A percentile compares a stretch with the other conserved stretches of the same genome.
Conservation (phyloP, 495 filamentous ascomycete genomes). For the Venustampulla echinocandica region DNA sequence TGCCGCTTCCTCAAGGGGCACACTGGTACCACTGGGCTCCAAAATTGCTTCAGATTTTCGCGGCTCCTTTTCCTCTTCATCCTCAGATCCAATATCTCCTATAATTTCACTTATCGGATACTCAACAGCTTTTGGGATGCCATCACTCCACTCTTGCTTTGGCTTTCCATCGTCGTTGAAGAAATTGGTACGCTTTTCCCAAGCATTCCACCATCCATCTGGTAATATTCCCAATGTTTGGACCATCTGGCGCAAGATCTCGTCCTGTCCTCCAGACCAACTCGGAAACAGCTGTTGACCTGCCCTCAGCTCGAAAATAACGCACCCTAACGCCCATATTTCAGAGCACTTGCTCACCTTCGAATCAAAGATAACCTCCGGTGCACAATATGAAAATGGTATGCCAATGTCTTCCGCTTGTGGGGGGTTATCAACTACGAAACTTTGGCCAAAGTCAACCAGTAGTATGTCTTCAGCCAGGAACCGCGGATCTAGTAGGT, state of each 20-base stretch:
- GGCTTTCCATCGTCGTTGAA: conserved; percentile 4
- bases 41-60: not conserved
- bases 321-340: conserved; percentile 1
- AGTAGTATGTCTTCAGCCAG: conserved; percentile 2
- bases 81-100: conserved; percentile 4
- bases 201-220: not conserved
- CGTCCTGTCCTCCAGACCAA: not conserved
- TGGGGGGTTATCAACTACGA: not conserved
- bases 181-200: not conserved
- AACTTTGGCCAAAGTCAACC: not conserved
- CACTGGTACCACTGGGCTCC: not conserved
- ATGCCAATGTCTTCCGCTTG: not conserved
- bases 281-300: not conserved
- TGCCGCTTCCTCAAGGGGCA: not conserved
- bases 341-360: not conserved
- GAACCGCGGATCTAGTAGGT: not conserved
- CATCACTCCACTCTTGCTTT: conserved; percentile 1
- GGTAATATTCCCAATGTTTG: conserved; percentile 3
- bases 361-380: conserved; percentile 3
- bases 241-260: conserved; percentile 1
- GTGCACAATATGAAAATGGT: conserved; percentile 2
- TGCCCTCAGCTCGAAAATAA: not conserved
- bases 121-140: not conserved
- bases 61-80: conserved; percentile 1
- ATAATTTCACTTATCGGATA: not conserved